Conservation (phyloP, 768 basidiomycete genomes). For the Trametes cinnabarina region DNA sequence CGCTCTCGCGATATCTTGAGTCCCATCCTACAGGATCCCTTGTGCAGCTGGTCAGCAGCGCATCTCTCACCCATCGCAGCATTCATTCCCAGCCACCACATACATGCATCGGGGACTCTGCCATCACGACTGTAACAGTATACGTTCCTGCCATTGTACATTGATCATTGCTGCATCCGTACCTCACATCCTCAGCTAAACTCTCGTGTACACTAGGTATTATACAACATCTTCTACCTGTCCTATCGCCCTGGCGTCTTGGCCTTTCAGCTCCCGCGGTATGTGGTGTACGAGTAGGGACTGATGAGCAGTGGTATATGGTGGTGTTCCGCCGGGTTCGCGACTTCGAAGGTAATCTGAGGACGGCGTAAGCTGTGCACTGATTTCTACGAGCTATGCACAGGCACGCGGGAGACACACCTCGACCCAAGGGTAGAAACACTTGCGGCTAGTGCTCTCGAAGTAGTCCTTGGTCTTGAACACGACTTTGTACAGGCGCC, state of each 20-base stretch:
- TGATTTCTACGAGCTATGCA: not conserved
- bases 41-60: not conserved
- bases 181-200: constrained; percentile 9
- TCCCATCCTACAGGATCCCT: too few relatives aligned
- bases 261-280: constrained; percentile 70
- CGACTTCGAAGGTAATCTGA: constrained; percentile 72
- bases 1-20: not conserved
- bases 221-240: not conserved
- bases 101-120: not conserved
- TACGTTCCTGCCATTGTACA: constrained; percentile 4
- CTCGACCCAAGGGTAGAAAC: constrained; percentile 92
- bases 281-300: constrained; percentile 89
- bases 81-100: not conserved
- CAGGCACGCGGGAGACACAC: constrained; percentile 39
- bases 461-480: constrained; percentile 88
- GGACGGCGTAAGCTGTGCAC: constrained; percentile 4
- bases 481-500: constrained; percentile 73
- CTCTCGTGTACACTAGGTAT: constrained; percentile 11
- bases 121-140: constrained; percentile 9
- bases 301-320: constrained; percentile 92
- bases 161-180: constrained; percentile 13
- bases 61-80: not conserved
- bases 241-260: too few relatives aligned
- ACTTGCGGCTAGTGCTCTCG: constrained; percentile 53
- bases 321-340: constrained; percentile 76